Conservation (phyloP, 1,284 basidiomycete genomes). For the Laetiporus sulphureus region DNA sequence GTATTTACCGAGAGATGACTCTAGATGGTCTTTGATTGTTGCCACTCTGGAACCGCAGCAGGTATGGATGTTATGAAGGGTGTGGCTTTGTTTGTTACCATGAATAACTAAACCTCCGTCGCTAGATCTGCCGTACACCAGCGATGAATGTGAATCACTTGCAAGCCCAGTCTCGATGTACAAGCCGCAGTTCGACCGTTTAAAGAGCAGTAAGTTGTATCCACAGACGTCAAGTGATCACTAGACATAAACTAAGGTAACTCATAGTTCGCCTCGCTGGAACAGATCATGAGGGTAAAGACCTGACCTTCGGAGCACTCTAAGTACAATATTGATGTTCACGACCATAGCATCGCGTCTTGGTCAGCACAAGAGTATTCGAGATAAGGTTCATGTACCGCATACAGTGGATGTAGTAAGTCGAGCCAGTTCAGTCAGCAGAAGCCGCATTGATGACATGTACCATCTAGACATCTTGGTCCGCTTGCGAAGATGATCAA, state of each 20-base stretch:
- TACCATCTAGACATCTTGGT: slow-evolving; percentile 13
- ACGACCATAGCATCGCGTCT: neutral
- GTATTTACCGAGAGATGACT: no score
- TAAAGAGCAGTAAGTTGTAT: slow-evolving; percentile 6
- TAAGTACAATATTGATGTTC: neutral
- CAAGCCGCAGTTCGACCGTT: neutral
- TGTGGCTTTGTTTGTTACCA: neutral
- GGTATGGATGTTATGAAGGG: slow-evolving; percentile 10
- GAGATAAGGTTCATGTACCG: neutral
- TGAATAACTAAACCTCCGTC: neutral
- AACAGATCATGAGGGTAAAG: slow-evolving; percentile 1
- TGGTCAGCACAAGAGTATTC: neutral
- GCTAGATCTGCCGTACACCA: slow-evolving; percentile 9
- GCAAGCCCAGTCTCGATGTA: neutral
- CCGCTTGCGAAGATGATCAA: slow-evolving; percentile 18
- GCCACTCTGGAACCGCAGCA: slow-evolving; percentile 20
- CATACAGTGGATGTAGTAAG: slow-evolving; percentile 6
- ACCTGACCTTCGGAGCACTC: neutral
- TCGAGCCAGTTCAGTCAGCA: neutral
- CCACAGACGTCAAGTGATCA: no score
- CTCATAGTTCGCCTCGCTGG: slow-evolving; percentile 4
- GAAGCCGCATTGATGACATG: neutral
- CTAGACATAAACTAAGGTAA: neutral
- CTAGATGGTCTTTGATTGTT: slow-evolving; percentile 21
- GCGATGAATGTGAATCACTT: slow-evolving; percentile 3